Evolutionary conservation across 2,329 filamentous ascomycete species (phyloP).

Genomic region (Sphaerulina populicola): DNA sequence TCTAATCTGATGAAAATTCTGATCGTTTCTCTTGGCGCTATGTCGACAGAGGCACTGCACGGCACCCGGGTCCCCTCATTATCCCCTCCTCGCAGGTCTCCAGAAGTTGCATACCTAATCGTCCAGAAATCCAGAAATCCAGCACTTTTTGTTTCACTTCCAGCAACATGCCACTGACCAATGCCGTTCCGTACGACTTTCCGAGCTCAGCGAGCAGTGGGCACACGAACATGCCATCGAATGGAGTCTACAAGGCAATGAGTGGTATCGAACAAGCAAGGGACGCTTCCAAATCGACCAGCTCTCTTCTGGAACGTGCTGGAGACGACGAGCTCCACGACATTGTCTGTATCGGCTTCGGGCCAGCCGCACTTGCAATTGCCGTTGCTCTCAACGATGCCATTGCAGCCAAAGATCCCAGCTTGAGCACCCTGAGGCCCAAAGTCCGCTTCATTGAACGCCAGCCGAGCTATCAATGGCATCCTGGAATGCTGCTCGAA

Average conservation of each 20-base stretch:
- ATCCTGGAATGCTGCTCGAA: conserved; percentile 87
- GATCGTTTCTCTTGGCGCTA: background rate
- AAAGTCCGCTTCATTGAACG: conserved; percentile 82
- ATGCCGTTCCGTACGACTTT: background rate
- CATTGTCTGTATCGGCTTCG: conserved; percentile 84
- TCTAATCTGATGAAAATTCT: background rate
- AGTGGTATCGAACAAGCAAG: background rate
- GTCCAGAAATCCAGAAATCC: background rate
- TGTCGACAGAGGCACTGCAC: background rate
- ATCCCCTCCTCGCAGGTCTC: background rate
- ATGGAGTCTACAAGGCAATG: background rate
- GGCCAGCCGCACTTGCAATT: conserved; percentile 83
- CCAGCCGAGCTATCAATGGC: conserved; percentile 77
- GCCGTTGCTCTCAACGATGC: conserved; percentile 80
- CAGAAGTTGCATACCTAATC: background rate
- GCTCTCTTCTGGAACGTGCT: conserved; percentile 41
- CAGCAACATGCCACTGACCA: background rate
- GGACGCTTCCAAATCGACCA: background rate
- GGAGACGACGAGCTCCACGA: conserved; percentile 63
- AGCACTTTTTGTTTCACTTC: background rate
- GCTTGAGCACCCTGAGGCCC: conserved; percentile 41
- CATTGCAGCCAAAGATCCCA: conserved; percentile 41
- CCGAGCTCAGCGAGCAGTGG: background rate
- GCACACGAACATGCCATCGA: background rate
- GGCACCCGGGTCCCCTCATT: background rate